Evolutionary conservation across 2,329 filamentous ascomycete species (phyloP).

Genomic region (Fusarium staphyleae): DNA sequence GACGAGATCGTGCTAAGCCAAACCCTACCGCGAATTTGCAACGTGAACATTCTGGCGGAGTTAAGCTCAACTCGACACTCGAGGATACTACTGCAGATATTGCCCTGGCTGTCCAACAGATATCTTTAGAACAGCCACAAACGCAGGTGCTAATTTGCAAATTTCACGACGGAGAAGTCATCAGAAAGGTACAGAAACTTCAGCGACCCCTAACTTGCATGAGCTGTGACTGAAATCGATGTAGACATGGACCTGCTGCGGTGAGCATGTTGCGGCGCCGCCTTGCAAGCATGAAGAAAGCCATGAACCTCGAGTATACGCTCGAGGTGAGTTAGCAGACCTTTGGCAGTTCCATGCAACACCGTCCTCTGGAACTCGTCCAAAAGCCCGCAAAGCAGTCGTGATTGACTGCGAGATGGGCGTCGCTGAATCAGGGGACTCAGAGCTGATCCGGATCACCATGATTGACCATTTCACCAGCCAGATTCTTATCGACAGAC

Average conservation of each 20-base stretch:
- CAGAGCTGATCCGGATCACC: conserved; percentile 60
- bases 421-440: conserved; percentile 51
- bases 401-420: conserved; percentile 66
- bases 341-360: conserved; percentile 16
- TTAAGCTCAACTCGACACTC: too few species aligned
- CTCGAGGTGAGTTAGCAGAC: background rate
- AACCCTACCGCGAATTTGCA: too few species aligned
- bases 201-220: rapidly evolving
- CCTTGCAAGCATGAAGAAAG: conserved; percentile 8
- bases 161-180: conserved; percentile 6
- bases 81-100: too few species aligned
- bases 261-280: background rate
- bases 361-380: background rate
- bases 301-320: background rate
- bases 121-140: too few species aligned
- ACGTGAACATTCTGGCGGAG: too few species aligned
- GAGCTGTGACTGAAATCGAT: rapidly evolving
- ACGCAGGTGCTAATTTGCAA: background rate
- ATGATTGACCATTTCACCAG: conserved; percentile 59
- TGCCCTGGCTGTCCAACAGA: too few species aligned
- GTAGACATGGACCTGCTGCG: conserved; percentile 26
- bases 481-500: conserved; percentile 55
- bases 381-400: conserved; percentile 40
- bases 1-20: too few species aligned
- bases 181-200: background rate